These are phyloP conservation scores for Helenozyma baotianmanensis DNA, from an alignment of 805 yeast genomes.

Conservation along the genomic window DNA sequence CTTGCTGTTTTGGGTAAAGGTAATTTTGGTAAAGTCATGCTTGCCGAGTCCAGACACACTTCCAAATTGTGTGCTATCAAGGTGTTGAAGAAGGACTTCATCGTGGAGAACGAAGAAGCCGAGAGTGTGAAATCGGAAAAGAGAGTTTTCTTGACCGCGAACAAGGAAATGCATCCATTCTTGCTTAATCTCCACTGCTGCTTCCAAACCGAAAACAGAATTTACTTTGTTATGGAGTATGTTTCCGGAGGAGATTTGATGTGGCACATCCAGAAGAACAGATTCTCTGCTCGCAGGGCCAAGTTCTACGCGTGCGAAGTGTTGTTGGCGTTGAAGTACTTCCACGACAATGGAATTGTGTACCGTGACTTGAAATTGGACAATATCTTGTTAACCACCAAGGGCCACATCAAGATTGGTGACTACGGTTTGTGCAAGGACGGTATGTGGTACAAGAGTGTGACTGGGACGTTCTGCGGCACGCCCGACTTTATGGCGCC, in stretches of 20 bases:
- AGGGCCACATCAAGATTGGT: slow-evolving; percentile 94
- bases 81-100: slow-evolving; percentile 92
- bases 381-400: slow-evolving; percentile 80
- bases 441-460: slow-evolving; percentile 77
- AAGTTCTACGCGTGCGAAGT: slow-evolving; percentile 98
- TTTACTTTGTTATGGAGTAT: slow-evolving; percentile 97
- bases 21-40: slow-evolving; percentile 96
- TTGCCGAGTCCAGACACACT: slow-evolving; percentile 87
- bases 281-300: slow-evolving; percentile 86
- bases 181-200: slow-evolving; percentile 87
- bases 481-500: slow-evolving; percentile 99
- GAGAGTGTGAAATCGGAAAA: slow-evolving; percentile 94
- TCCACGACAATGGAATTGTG: slow-evolving; percentile 93
- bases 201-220: slow-evolving; percentile 96
- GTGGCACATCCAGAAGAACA: slow-evolving; percentile 97
- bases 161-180: slow-evolving; percentile 88
- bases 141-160: slow-evolving; percentile 80
- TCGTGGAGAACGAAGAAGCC: slow-evolving; percentile 92
- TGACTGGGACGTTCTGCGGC: slow-evolving; percentile 95
- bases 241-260: slow-evolving; percentile 97
- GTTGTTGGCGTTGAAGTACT: slow-evolving; percentile 79
- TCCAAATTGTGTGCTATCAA: slow-evolving; percentile 87
- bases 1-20: slow-evolving; percentile 96
- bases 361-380: slow-evolving; percentile 96
- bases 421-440: slow-evolving; percentile 98